phyloP scores from a whole-genome alignment of 2,329 filamentous ascomycete species.

The Zasmidium citrigriseum region DNA sequence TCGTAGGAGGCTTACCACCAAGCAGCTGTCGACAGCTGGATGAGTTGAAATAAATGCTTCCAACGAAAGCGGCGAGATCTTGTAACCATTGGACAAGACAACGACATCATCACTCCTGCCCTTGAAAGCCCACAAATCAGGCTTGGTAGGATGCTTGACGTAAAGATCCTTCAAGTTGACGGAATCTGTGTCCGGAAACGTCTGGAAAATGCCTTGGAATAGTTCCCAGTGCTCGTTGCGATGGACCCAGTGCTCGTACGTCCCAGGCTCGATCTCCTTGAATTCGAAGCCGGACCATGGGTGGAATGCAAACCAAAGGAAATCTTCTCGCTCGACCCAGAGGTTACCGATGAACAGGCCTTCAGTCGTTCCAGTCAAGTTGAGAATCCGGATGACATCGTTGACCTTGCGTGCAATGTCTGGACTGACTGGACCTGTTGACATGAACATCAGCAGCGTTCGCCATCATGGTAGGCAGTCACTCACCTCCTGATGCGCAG shows the following conservation, averaged over 20 bases:
- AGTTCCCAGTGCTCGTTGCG: slow-evolving; percentile 8
- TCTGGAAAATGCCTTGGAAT: slow-evolving; percentile 6
- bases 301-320: slow-evolving; percentile 13
- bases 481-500: not conserved
- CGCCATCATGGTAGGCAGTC: not conserved
- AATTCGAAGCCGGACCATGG: slow-evolving; percentile 14
- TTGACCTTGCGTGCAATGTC: slow-evolving; percentile 1
- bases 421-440: not conserved
- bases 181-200: not conserved
- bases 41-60: slow-evolving; percentile 1
- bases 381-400: slow-evolving; percentile 8
- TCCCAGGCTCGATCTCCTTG: slow-evolving; percentile 5
- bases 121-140: slow-evolving; percentile 21
- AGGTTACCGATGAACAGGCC: slow-evolving; percentile 14
- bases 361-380: slow-evolving; percentile 12
- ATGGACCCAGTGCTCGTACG: slow-evolving; percentile 9
- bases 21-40: not conserved
- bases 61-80: slow-evolving; percentile 9
- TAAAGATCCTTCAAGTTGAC: slow-evolving; percentile 28
- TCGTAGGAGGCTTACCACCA: not conserved
- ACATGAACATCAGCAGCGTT: not conserved
- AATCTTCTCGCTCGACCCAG: slow-evolving; percentile 5
- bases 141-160: slow-evolving; percentile 23
- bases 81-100: slow-evolving; percentile 27
- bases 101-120: slow-evolving; percentile 27